Evolutionary conservation across 495 filamentous ascomycete species (phyloP).

Genomic region (Pseudoneurospora amorphoporcata): DNA sequence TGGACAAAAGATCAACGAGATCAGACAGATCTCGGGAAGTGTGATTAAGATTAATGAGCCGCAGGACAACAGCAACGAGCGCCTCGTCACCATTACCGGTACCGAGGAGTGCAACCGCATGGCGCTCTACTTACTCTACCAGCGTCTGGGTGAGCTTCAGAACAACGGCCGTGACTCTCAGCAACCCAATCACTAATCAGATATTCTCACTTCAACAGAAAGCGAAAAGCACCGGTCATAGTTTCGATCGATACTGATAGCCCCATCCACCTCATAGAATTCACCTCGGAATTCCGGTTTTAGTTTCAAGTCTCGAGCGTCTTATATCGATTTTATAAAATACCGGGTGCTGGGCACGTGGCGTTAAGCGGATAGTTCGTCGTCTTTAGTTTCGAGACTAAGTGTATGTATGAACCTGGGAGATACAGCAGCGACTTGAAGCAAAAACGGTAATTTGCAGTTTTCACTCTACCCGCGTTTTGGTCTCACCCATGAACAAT

Average conservation of each 20-base stretch:
- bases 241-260: not conserved
- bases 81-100: slow-evolving; percentile 92
- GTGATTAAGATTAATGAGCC: slow-evolving; percentile 99
- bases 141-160: slow-evolving; percentile 72
- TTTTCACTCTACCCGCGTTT: not conserved
- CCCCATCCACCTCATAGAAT: not conserved
- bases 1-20: slow-evolving; percentile 98
- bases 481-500: not conserved
- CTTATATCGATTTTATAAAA: not conserved
- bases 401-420: not conserved
- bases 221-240: slow-evolving; percentile 74
- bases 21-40: slow-evolving; percentile 89
- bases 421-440: not conserved
- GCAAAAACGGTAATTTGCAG: not conserved
- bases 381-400: not conserved
- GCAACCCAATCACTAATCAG: slow-evolving; percentile 10
- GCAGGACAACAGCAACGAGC: slow-evolving; percentile 96
- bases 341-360: not conserved
- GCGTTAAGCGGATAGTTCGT: not conserved
- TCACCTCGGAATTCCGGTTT: not conserved
- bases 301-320: not conserved
- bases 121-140: slow-evolving; percentile 98
- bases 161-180: slow-evolving; percentile 6
- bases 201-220: slow-evolving; percentile 39
- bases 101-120: slow-evolving; percentile 98